Evolutionary conservation across 1,284 basidiomycete genomes (phyloP).

Genomic region (Earliella scabrosa): DNA sequence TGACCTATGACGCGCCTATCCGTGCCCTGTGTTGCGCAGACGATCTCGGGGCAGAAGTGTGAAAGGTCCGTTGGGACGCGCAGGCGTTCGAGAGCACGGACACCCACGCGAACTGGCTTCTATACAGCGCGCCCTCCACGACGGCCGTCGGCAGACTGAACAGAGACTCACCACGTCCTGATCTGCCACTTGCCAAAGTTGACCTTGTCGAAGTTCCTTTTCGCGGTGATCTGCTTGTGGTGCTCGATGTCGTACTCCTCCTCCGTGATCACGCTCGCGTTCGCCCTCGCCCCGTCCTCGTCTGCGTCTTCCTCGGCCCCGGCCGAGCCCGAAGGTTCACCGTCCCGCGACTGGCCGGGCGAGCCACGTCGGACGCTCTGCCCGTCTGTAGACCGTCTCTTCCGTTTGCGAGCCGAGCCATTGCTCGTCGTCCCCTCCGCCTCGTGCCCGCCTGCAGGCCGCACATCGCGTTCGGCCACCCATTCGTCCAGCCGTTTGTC

Average conservation of each 20-base stretch:
- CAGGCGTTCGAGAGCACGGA: slow-evolving; percentile 9
- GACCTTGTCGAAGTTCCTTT: slow-evolving; percentile 79
- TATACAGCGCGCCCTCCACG: neutral
- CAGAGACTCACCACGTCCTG: slow-evolving; percentile 69
- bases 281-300: slow-evolving; percentile 11
- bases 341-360: slow-evolving; percentile 14
- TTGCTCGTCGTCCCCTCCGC: slow-evolving; percentile 19
- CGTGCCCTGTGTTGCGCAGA: too few relatives aligned
- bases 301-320: slow-evolving; percentile 18
- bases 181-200: slow-evolving; percentile 79
- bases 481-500: slow-evolving; percentile 84
- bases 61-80: too few relatives aligned
- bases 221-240: slow-evolving; percentile 67
- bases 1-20: too few relatives aligned
- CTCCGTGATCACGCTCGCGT: slow-evolving; percentile 50
- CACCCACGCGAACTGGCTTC: too few relatives aligned
- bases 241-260: slow-evolving; percentile 71
- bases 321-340: slow-evolving; percentile 12
- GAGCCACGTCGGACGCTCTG: slow-evolving; percentile 19
- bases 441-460: slow-evolving; percentile 30
- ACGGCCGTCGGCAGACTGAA: neutral
- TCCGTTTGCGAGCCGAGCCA: slow-evolving; percentile 35
- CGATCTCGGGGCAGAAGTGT: too few relatives aligned
- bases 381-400: slow-evolving; percentile 24
- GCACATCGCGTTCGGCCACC: slow-evolving; percentile 53